Conservation (phyloP, 768 basidiomycete genomes). For the Termitomyces sp. region DNA sequence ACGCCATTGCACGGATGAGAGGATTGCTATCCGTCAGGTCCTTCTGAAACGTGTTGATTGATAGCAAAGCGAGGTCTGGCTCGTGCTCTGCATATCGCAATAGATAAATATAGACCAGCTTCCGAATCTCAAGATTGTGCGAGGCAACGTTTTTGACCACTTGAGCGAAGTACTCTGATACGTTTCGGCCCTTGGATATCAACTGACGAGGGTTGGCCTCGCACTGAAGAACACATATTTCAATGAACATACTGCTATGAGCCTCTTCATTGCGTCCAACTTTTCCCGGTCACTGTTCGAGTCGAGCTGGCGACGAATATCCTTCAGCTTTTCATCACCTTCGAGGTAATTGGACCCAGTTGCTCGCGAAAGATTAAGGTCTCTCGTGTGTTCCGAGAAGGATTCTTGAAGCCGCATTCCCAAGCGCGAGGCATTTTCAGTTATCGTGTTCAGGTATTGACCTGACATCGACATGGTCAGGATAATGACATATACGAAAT, state of each 20-base stretch:
- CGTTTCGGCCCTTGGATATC: constrained; percentile 88
- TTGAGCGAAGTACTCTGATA: constrained; percentile 91
- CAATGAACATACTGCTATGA: constrained; percentile 74
- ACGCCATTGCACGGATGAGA: constrained; percentile 92
- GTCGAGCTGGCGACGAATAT: constrained; percentile 84
- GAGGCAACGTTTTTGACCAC: constrained; percentile 98
- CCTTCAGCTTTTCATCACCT: constrained; percentile 76
- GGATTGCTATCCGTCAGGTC: constrained; percentile 91
- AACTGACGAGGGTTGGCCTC: constrained; percentile 42
- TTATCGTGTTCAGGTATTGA: constrained; percentile 47
- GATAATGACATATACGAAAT: not conserved
- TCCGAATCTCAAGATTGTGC: constrained; percentile 87
- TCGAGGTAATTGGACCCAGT: constrained; percentile 59
- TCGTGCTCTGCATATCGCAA: constrained; percentile 89
- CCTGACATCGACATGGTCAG: constrained; percentile 27
- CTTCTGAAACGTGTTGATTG: constrained; percentile 98
- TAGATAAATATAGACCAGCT: constrained; percentile 97
- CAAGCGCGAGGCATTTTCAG: constrained; percentile 80
- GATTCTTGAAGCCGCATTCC: constrained; percentile 82
- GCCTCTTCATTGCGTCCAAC: constrained; percentile 90
- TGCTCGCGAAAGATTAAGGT: constrained; percentile 54
- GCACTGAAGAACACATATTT: not conserved
- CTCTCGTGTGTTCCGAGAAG: constrained; percentile 74
- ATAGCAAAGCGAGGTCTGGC: constrained; percentile 90
- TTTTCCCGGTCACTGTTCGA: constrained; percentile 86